Evolutionary conservation across 352 stramenopile genomes (phyloP), one percentile per base, ranked within the genome.

Genomic region (Phytopythium helicoides): DNA sequence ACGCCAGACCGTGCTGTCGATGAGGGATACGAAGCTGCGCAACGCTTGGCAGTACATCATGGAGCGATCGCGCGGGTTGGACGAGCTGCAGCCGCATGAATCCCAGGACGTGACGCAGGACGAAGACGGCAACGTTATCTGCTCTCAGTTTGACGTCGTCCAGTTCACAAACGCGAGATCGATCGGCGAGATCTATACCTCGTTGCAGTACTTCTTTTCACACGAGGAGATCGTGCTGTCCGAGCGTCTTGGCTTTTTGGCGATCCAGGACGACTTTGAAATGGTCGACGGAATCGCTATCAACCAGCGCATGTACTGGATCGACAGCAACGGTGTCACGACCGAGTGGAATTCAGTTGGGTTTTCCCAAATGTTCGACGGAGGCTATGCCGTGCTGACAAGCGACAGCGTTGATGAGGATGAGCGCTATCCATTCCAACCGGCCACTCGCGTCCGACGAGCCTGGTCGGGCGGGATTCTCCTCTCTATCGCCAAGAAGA

Each of bases 181-280:
- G 0, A 44, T 81, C 15, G 33, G 60, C 12, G 52, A 73, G 47
- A 64, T 81, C 15, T 77, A 57, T 21, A 62, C 78, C 10, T 56
- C 58, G 11, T 41, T 69, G 10, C 45, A 50, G 22, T 75, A 66
- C 28, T 75, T 61, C 37, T 50, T 64, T 25, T 37, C 36, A 25
- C 75, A 78, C 38, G 71, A 76, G 46, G 67, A 81, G 44, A 77
- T 81, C 51, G 56, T 54, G 33, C 58, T 71, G 19, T 73, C 64
- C 1, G 67, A 81, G 45, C 47, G 59, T 6, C 28, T 76, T 3
- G 68, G 62, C 0, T 59, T 62, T 19, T 47, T 73, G 19, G 71
- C 68, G 45, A 54, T 33, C 28, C 28, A 33, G 28, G 28, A 33
- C 28, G 28, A 33, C 28, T 33, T 33, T 33, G 28, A 33, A 33